Evolutionary conservation across 805 yeast genomes (phyloP).

Genomic region (Teunomyces atbi): DNA sequence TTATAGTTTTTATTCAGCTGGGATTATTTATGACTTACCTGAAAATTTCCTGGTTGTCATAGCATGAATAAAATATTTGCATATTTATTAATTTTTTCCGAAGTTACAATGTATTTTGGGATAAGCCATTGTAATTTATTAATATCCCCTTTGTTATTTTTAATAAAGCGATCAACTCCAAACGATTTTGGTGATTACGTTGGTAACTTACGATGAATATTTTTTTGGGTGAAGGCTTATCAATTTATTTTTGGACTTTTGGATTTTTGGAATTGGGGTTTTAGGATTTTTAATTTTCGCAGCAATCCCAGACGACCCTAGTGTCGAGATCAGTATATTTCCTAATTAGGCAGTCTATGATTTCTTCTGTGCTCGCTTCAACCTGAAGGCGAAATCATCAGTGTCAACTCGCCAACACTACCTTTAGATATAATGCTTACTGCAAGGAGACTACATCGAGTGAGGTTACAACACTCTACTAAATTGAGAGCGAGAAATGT

Average conservation of each 20-base stretch:
- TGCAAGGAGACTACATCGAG: slow-evolving; percentile 3
- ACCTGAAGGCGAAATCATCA: slow-evolving; percentile 9
- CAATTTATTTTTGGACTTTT: background rate
- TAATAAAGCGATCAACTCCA: background rate
- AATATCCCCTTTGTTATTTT: background rate
- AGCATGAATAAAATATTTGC: background rate
- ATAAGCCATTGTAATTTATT: background rate
- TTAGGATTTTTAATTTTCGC: background rate
- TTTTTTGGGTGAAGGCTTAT: background rate
- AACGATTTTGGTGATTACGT: background rate
- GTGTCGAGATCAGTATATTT: background rate
- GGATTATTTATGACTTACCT: background rate
- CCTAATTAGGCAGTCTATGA: slow-evolving; percentile 11
- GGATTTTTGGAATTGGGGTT: too few relatives aligned
- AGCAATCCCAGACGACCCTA: background rate
- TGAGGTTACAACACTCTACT: background rate
- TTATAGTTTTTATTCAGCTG: background rate
- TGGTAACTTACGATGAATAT: background rate
- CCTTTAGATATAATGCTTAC: background rate
- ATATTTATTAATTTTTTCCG: background rate
- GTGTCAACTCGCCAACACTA: background rate
- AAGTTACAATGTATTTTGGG: background rate
- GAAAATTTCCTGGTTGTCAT: background rate
- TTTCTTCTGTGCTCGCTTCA: slow-evolving; percentile 4
- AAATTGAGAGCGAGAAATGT: background rate